Evolutionary conservation across 73 alveolate species (phyloP).

Genomic region (Blepharisma japonicum): DNA sequence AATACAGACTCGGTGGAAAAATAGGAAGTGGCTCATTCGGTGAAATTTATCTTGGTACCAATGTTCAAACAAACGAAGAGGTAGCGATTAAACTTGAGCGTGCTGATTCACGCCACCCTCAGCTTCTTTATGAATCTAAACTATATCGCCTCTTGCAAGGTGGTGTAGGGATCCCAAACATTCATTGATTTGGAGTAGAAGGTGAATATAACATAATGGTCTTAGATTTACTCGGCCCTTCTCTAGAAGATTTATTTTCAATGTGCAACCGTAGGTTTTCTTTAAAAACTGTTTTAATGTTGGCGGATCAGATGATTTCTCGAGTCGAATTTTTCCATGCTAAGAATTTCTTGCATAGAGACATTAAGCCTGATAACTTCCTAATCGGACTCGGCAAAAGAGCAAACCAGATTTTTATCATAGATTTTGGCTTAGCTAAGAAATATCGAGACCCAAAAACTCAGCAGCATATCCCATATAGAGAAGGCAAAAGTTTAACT

Average conservation of each 20-base stretch:
- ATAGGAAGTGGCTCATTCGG: constrained; percentile 95
- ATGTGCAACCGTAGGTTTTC: constrained; percentile 52
- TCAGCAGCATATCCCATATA: constrained; percentile 55
- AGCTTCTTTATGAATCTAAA: constrained; percentile 73
- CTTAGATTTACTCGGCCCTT: constrained; percentile 68
- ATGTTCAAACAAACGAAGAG: constrained; percentile 66
- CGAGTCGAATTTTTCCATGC: constrained; percentile 74
- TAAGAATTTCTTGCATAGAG: constrained; percentile 74
- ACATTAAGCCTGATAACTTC: constrained; percentile 87
- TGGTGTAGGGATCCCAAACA: constrained; percentile 56
- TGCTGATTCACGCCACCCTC: constrained; percentile 51
- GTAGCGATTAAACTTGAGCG: constrained; percentile 86
- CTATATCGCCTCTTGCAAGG: constrained; percentile 49
- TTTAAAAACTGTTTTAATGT: constrained; percentile 67
- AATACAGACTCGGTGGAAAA: constrained; percentile 71
- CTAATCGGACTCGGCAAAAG: constrained; percentile 61
- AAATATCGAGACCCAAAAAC: constrained; percentile 50
- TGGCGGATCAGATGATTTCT: constrained; percentile 63
- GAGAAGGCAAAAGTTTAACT: constrained; percentile 71
- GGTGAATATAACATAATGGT: constrained; percentile 72
- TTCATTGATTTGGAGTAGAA: constrained; percentile 64
- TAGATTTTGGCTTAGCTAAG: constrained; percentile 86
- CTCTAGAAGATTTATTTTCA: constrained; percentile 63
- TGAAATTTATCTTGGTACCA: constrained; percentile 69
- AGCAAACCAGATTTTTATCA: constrained; percentile 55